Percentiles rank a stretch among this genome's conserved stretches.
These are phyloP conservation scores for Cornus suecica DNA, from an alignment of 148 eudicot genomes.

Conservation along the genomic window DNA sequence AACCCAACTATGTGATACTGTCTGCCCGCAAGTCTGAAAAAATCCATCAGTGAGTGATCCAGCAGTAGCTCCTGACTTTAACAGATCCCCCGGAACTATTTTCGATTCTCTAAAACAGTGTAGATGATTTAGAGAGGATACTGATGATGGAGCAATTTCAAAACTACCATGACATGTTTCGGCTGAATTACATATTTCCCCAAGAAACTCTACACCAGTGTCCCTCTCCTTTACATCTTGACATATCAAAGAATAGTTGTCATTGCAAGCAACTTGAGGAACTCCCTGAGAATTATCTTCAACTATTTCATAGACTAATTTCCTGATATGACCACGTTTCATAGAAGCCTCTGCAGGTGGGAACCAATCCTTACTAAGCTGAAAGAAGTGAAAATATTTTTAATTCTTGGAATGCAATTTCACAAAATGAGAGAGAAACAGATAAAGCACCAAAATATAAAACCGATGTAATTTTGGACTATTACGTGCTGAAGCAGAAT, in stretches of 20 bases:
- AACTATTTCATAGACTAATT: conserved; percentile 46
- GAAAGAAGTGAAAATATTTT: conserved; percentile 22
- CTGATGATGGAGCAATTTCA: conserved; percentile 26
- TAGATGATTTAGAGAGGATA: conserved; percentile 24
- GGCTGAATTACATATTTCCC: conserved; percentile 25
- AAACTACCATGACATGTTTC: conserved; percentile 23
- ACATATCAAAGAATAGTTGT: conserved; percentile 14
- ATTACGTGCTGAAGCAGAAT: neutral
- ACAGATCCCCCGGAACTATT: conserved; percentile 24
- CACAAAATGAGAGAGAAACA: neutral
- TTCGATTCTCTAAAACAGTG: conserved; percentile 26
- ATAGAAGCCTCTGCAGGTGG: conserved; percentile 68
- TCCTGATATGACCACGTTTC: conserved; percentile 66
- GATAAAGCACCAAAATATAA: neutral
- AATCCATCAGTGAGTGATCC: conserved; percentile 14
- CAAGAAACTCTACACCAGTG: conserved; percentile 27
- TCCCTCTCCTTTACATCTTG: conserved; percentile 27
- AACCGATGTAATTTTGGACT: neutral
- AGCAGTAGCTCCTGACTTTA: conserved; percentile 19
- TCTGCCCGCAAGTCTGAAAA: conserved; percentile 19
- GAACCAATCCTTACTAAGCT: conserved; percentile 75
- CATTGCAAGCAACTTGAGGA: conserved; percentile 21
- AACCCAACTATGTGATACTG: conserved; percentile 26
- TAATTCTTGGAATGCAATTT: neutral
- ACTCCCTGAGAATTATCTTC: conserved; percentile 28